These are phyloP conservation scores for Epithele typhae DNA, from an alignment of 768 basidiomycete genomes.

Conservation along the genomic window DNA sequence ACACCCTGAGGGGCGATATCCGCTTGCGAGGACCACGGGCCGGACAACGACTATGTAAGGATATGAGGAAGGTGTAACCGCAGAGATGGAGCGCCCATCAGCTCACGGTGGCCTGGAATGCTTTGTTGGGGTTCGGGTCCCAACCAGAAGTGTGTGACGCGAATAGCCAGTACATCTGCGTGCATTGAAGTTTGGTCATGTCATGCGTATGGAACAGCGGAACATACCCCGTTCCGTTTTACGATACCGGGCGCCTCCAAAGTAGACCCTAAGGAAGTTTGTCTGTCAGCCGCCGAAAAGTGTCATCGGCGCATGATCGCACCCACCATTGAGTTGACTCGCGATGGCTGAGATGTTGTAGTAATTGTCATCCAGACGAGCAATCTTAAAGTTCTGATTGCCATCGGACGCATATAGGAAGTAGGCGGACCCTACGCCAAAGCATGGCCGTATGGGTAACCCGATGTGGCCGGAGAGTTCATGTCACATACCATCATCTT, in stretches of 20 bases:
- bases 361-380: slow-evolving; percentile 51
- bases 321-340: slow-evolving; percentile 40
- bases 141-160: slow-evolving; percentile 54
- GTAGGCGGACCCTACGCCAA: slow-evolving; percentile 38
- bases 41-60: slow-evolving; percentile 40
- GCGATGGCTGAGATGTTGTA: slow-evolving; percentile 49
- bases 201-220: neutral
- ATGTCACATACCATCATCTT: slow-evolving; percentile 9
- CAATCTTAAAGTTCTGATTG: slow-evolving; percentile 68
- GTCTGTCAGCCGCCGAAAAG: too few relatives aligned
- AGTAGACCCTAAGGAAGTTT: slow-evolving; percentile 42
- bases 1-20: slow-evolving; percentile 50
- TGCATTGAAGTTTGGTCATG: neutral
- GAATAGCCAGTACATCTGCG: slow-evolving; percentile 51
- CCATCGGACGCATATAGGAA: slow-evolving; percentile 64
- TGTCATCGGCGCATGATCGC: too few relatives aligned
- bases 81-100: neutral
- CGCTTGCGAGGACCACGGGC: slow-evolving; percentile 51
- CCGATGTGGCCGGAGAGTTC: neutral
- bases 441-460: slow-evolving; percentile 28
- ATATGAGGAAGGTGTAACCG: neutral
- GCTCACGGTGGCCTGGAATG: slow-evolving; percentile 46
- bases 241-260: slow-evolving; percentile 60
- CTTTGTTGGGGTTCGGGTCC: slow-evolving; percentile 61
- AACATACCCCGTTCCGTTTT: slow-evolving; percentile 47